A percentile compares a stretch with the other conserved stretches of the same genome.
Conservation (phyloP, 805 yeast species). For the Metschnikowia aberdeeniae region DNA sequence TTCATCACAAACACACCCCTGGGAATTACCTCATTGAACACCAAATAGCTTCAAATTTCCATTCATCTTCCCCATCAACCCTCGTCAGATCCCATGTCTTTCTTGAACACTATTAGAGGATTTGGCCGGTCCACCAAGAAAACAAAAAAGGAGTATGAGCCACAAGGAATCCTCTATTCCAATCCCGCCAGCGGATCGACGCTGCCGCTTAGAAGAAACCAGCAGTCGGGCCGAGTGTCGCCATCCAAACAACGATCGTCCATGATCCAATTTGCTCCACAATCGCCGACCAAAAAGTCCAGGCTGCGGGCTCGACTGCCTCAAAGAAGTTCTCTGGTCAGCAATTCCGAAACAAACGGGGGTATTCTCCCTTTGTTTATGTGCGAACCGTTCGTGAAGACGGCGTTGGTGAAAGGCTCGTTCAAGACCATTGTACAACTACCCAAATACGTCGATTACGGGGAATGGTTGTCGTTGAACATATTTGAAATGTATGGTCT, state of each 20-base stretch:
- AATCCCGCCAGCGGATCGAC: conserved; percentile 28
- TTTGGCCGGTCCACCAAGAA: conserved; percentile 45
- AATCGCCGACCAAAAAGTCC: conserved; percentile 20
- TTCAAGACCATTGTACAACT: conserved; percentile 92
- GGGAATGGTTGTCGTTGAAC: conserved; percentile 95
- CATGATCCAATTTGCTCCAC: conserved; percentile 23
- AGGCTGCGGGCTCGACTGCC: conserved; percentile 18
- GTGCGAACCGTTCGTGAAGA: conserved; percentile 89
- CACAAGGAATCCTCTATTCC: conserved; percentile 27
- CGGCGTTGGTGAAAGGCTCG: conserved; percentile 94
- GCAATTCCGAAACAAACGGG: conserved; percentile 11
- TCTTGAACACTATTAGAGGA: conserved; percentile 45
- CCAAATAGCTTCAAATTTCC: not conserved
- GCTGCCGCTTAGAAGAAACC: conserved; percentile 33
- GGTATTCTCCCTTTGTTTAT: conserved; percentile 58
- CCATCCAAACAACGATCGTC: conserved; percentile 27
- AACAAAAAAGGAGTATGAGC: conserved; percentile 31
- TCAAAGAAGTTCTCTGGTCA: conserved; percentile 8
- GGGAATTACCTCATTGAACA: not conserved
- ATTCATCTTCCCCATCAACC: not conserved
- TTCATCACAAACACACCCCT: not conserved
- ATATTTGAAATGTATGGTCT: conserved; percentile 86
- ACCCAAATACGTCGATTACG: conserved; percentile 90
- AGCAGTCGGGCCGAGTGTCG: conserved; percentile 40
- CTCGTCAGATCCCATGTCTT: conserved; percentile 34